Conservation (phyloP, 805 yeast genomes). For the Sporopachydermia lactativora region DNA sequence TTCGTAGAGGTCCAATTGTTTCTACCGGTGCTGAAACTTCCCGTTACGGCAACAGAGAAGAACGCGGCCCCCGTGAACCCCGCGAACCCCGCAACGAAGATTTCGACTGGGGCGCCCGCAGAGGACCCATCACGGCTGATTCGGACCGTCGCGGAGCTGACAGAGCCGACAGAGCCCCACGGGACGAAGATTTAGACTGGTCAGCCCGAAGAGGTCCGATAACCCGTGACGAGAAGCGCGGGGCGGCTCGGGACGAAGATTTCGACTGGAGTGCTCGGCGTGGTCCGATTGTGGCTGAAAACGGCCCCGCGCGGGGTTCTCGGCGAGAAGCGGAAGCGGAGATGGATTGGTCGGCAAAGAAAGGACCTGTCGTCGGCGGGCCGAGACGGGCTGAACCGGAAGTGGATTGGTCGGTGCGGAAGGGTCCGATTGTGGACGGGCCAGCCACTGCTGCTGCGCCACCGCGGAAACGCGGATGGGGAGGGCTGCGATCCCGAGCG, state of each 20-base stretch:
- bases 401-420: neutral
- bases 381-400: neutral
- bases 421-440: too few species aligned
- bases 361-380: neutral
- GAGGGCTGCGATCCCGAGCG: neutral
- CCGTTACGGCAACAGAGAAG: neutral
- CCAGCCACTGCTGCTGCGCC: neutral
- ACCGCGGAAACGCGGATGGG: neutral
- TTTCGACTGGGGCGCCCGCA: slow-evolving; percentile 1
- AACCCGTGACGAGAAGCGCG: neutral
- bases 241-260: neutral
- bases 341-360: neutral
- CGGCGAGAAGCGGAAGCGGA: neutral
- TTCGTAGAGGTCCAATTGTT: neutral
- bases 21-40: neutral
- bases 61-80: neutral
- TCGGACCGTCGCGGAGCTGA: neutral
- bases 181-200: neutral
- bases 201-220: neutral
- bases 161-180: neutral
- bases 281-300: neutral
- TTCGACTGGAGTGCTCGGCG: neutral
- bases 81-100: neutral
- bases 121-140: neutral
- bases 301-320: neutral